phyloP scores from a whole-genome alignment of 331 rosid species.

The Pyrus hybrid region DNA sequence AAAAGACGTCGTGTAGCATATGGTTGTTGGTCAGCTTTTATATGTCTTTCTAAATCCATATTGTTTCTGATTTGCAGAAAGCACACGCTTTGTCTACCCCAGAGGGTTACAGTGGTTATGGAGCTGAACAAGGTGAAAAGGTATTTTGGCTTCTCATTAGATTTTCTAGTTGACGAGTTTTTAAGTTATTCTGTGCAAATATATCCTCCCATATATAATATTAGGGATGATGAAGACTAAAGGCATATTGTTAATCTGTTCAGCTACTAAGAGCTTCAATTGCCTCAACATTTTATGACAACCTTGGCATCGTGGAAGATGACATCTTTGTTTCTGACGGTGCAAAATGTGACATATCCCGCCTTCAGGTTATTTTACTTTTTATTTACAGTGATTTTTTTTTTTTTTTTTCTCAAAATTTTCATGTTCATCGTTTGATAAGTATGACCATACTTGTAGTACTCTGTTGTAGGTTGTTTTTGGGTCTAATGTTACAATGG shows the following conservation, averaged over 20 bases:
- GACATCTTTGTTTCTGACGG: conserved; percentile 97
- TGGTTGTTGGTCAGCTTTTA: background rate
- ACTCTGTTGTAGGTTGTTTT: conserved; percentile 55
- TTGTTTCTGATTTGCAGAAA: conserved; percentile 40
- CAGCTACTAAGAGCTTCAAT: conserved; percentile 69
- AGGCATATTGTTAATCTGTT: conserved; percentile 23
- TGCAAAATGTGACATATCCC: conserved; percentile 95
- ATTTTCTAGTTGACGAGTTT: background rate
- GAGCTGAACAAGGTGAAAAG: conserved; percentile 95
- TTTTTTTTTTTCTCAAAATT: too few relatives aligned
- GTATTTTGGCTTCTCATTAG: conserved; percentile 13
- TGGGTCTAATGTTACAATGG: conserved; percentile 81
- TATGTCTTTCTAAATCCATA: background rate
- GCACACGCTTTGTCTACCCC: conserved; percentile 61
- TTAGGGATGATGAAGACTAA: conserved; percentile 8
- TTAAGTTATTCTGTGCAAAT: background rate
- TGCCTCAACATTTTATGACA: conserved; percentile 59
- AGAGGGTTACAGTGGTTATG: conserved; percentile 94
- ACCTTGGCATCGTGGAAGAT: conserved; percentile 63
- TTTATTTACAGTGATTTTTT: background rate
- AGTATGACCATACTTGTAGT: too few relatives aligned
- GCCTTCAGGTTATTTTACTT: conserved; percentile 68
- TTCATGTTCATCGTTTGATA: too few relatives aligned
- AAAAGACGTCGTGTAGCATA: background rate
- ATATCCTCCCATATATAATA: background rate